Evolutionary conservation across 1,139 yeast species (phyloP).

Genomic region (Zygoascus meyerae): DNA sequence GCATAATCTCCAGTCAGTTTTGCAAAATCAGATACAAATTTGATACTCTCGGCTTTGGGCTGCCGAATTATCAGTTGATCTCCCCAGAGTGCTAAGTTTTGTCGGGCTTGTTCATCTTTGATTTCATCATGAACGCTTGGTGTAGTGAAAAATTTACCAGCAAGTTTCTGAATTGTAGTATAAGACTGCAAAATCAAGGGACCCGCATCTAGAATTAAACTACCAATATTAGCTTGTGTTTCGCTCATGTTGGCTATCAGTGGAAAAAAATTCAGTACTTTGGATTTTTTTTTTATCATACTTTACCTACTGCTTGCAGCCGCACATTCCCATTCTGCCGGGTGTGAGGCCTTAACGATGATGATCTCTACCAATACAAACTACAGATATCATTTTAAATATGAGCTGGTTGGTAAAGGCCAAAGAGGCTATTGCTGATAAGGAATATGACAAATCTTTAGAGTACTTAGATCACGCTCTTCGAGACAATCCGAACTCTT

Average conservation of each 20-base stretch:
- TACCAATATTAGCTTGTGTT: conserved; percentile 13
- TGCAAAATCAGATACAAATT: conserved; percentile 68
- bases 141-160: conserved; percentile 69
- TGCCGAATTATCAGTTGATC: conserved; percentile 52
- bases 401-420: conserved; percentile 7
- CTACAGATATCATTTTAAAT: neutral
- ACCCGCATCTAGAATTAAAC: conserved; percentile 85
- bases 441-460: conserved; percentile 37
- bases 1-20: conserved; percentile 85
- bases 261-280: neutral
- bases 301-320: too few relatives aligned
- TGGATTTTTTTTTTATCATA: too few relatives aligned
- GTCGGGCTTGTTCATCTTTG: conserved; percentile 77
- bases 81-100: conserved; percentile 73
- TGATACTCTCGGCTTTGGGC: conserved; percentile 61
- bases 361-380: too few relatives aligned
- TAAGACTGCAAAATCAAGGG: conserved; percentile 86
- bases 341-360: too few relatives aligned
- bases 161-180: conserved; percentile 64
- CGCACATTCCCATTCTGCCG: too few relatives aligned
- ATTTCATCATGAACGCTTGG: conserved; percentile 88
- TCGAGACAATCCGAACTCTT: conserved; percentile 41
- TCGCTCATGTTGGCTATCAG: neutral
- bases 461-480: conserved; percentile 33
- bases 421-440: conserved; percentile 14